Conservation (phyloP, 495 filamentous ascomycete species). For the Baudoinia panamericana region DNA sequence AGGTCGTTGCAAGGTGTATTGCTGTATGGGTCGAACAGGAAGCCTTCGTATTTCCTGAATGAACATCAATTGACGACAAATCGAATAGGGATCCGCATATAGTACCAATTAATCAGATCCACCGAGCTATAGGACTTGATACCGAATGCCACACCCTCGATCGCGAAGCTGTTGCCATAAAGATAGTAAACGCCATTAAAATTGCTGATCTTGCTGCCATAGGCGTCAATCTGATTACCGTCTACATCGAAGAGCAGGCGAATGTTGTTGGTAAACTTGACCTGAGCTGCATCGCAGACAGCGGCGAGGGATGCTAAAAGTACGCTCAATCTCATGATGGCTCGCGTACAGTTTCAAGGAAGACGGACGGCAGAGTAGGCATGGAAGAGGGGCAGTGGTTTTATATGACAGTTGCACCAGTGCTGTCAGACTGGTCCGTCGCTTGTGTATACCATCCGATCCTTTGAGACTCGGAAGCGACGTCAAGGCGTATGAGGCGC, state of each 20-base stretch:
- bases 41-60: slow-evolving; percentile 4
- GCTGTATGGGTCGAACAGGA: slow-evolving; percentile 4
- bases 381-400: too few species aligned
- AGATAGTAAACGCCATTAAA: slow-evolving; percentile 7
- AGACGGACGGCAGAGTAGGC: too few species aligned
- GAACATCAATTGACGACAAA: neutral
- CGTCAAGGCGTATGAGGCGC: too few species aligned
- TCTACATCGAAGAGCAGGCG: slow-evolving; percentile 8
- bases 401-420: too few species aligned
- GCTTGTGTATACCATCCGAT: too few species aligned
- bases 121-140: slow-evolving; percentile 5
- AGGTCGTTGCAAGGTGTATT: neutral
- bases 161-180: slow-evolving; percentile 10
- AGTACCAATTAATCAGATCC: neutral
- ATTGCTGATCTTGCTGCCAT: slow-evolving; percentile 8
- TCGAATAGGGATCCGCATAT: neutral
- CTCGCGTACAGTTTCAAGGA: too few species aligned
- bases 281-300: neutral
- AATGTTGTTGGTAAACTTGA: slow-evolving; percentile 1
- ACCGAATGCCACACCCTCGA: slow-evolving; percentile 1
- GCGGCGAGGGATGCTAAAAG: too few species aligned
- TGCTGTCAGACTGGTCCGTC: too few species aligned
- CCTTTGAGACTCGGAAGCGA: too few species aligned
- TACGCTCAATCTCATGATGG: too few species aligned
- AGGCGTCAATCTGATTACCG: slow-evolving; percentile 9